phyloP scores from a whole-genome alignment of 345 rosid species.

The Syzygium aqueum region DNA sequence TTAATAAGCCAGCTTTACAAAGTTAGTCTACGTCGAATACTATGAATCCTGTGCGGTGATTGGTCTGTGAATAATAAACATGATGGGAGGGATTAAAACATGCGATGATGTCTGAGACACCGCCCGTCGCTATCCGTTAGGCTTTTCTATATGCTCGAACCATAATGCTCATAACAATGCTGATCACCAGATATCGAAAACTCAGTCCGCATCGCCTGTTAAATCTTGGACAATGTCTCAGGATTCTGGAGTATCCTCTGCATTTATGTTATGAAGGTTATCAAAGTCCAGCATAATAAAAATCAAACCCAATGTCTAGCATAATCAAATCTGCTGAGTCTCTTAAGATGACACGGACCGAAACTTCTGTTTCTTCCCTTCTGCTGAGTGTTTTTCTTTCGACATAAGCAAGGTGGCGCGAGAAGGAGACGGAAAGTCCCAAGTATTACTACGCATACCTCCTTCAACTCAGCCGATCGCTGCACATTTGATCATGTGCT shows the following conservation, averaged over 20 bases:
- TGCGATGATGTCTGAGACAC: not conserved
- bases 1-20: not conserved
- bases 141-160: not conserved
- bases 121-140: not conserved
- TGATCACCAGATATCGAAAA: no score
- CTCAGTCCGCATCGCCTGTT: not conserved
- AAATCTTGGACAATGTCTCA: not conserved
- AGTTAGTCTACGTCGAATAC: not conserved
- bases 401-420: not conserved
- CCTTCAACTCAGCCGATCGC: not conserved
- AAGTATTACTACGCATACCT: not conserved
- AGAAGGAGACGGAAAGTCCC: slow-evolving; percentile 15
- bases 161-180: not conserved
- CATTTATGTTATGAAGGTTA: not conserved
- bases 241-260: not conserved
- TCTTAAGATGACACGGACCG: not conserved
- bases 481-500: not conserved
- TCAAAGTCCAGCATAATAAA: not conserved
- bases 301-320: not conserved
- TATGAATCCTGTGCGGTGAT: not conserved
- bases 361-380: not conserved
- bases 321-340: not conserved
- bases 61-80: not conserved
- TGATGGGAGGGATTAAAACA: not conserved
- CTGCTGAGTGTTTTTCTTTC: not conserved